Base-by-base conservation (phyloP, 768 basidiomycete genomes). In the Leccinum incarnatum region DNA sequence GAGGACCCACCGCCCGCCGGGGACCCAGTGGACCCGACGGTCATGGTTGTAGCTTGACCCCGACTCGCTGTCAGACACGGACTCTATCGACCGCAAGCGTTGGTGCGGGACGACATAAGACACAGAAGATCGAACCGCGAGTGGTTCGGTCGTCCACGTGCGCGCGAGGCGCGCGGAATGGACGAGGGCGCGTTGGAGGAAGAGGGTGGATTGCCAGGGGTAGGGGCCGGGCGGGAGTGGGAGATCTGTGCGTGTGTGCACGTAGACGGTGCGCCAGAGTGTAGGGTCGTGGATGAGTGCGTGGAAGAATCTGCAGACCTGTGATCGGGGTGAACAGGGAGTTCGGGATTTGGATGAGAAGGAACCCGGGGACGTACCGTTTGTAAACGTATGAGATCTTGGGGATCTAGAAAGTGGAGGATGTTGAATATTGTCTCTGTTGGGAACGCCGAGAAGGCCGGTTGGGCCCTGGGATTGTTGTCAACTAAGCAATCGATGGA, bases 201-300 rank as follows among this genome's bases (percentile, higher is more conserved):
- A 61, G 27, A 7, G 55, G 15, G 6, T 57, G 25, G 67, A 64
- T 53, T 67, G 65, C 67, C 67, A 67, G 11, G 51, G 10, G 5
- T 61, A 67, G 2, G 62, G 62, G n/a, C 67, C 67, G 0, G 65
- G 57, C 17, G 65, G 67, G 67, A 4, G 54, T 59, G 15, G 64
- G 62, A 48, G 32, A 56, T 6, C 46, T 9, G 7, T 21, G 52
- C 36, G 64, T 1, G 23, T 10, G 3, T n/a, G 50, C 29, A 57
- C 1, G n/a, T 69, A 66, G 47, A 49, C 1, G 42, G 48, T 40
- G 30, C 57, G 59, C 67, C 67, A 67, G 19, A 69, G 4, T 14
- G 40, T 40, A 4, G 55, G 40, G 10, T 69, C 67, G 1, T 37
- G 4, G 37, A 61, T 25, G 54, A 66, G 57, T 34, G 37, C 48